Conservation (phyloP, 1,284 basidiomycete genomes). For the Naganishia albida region DNA sequence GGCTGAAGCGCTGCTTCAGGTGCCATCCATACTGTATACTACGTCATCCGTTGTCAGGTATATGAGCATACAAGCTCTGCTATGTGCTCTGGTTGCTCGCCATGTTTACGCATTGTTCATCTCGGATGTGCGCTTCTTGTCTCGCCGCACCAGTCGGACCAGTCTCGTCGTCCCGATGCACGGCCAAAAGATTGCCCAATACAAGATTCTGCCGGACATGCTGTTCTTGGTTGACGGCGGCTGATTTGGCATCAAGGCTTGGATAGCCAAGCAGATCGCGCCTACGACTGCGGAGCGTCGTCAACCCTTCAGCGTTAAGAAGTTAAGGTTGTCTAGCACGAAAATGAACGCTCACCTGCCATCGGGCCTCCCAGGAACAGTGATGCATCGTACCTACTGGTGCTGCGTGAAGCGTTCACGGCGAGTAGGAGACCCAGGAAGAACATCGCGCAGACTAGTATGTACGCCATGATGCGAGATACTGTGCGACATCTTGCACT, state of each 20-base stretch:
- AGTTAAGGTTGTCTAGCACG: not conserved
- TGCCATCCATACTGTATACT: not conserved
- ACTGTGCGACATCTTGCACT: not conserved
- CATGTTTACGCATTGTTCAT: not conserved
- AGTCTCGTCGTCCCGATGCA: not conserved
- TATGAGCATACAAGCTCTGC: not conserved
- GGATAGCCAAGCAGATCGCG: not conserved
- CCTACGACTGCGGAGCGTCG: not conserved
- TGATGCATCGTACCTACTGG: not conserved
- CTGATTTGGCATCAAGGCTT: conserved; percentile 1
- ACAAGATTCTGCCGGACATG: not conserved
- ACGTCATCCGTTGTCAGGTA: not conserved
- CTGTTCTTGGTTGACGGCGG: not conserved
- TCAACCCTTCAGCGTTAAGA: too few relatives aligned
- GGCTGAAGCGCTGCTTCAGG: not conserved
- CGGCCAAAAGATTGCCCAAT: conserved; percentile 1
- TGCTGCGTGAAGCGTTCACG: not conserved
- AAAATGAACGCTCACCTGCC: not conserved
- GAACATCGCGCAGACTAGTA: not conserved
- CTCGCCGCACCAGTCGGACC: not conserved
- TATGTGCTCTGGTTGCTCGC: not conserved
- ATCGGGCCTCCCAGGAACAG: not conserved
- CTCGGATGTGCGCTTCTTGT: not conserved
- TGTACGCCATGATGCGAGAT: conserved; percentile 5
- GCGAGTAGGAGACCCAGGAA: conserved; percentile 1